Conservation (phyloP, 768 basidiomycete genomes). For the Tephrocybe sp. region DNA sequence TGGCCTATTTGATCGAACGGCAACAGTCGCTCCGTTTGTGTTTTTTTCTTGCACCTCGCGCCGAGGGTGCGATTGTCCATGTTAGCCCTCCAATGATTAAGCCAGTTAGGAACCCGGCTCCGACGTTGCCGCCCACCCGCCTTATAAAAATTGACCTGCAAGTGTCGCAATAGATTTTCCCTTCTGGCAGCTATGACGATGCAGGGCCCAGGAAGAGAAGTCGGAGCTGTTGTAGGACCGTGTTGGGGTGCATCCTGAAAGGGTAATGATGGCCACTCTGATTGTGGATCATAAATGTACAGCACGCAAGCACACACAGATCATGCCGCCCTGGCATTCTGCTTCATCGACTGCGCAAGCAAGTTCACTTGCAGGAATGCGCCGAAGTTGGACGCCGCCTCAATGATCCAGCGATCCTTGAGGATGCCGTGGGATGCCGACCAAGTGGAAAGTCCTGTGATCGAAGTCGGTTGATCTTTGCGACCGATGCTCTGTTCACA, state of each 20-base stretch:
- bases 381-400: too few relatives aligned
- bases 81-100: background rate
- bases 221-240: conserved; percentile 37
- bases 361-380: too few relatives aligned
- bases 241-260: conserved; percentile 23
- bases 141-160: background rate
- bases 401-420: too few relatives aligned
- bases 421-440: too few relatives aligned
- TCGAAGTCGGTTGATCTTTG: conserved; percentile 11
- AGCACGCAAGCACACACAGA: background rate
- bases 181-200: background rate
- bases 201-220: conserved; percentile 13
- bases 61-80: too few relatives aligned
- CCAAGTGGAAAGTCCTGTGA: conserved; percentile 5
- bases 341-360: too few relatives aligned
- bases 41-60: too few relatives aligned
- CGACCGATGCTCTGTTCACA: conserved; percentile 11
- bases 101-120: background rate
- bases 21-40: background rate
- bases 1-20: conserved; percentile 4
- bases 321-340: background rate
- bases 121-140: background rate
- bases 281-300: background rate
- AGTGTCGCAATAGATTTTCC: background rate
- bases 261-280: conserved; percentile 12